Evolutionary conservation across 208 protist species (phyloP), one percentile per base, ranked within the genome.

Genomic region (Leishmania gerbilli): DNA sequence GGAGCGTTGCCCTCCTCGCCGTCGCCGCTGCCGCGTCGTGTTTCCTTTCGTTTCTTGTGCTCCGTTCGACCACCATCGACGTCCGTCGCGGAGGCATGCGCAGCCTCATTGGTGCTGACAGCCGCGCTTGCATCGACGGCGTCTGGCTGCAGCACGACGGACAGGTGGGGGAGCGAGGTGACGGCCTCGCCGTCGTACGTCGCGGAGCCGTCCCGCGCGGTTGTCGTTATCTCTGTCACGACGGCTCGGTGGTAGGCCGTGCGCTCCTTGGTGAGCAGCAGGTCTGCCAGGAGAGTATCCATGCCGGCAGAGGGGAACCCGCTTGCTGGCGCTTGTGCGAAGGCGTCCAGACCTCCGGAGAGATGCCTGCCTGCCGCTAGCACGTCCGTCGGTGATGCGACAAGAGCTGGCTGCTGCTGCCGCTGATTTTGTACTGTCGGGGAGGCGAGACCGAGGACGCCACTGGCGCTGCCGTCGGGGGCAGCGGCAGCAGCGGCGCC

Each of bases 221-320:
- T 45, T 8, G 77, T 80, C 68, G 53, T 34, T 24, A 65, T 75
- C 17, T 13, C 31, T 27, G 69, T 27, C 64, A 76, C 42, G 64
- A 49, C 27, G 1, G 37, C 11, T 17, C 53, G 47, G 51, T 76
- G 67, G 55, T 49, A 68, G n/a, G 74, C 74, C 1, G 79, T 42
- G 11, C 74, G 78, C 56, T 82, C 78, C 42, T 72, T 60, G 6
- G 82, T 71, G 17, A 85, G 79, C 31, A 84, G 69, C 1, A 78
- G 74, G 24, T n/a, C 77, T 13, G 60, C 71, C 9, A 77, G 74
- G 37, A 82, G 64, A 19, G 79, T 40, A 31, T 87, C 79, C 31
- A 76, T 55, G 21, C 71, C 24, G 21, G 45, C 0, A n/a, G 65
- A 34, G 40, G 37, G 49, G 40, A 71, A 1, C 34, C 27, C 40